A percentile compares a stretch with the other conserved stretches of the same genome.
Conservation (phyloP, 1,284 basidiomycete species). For the Microbotryum violaceum region DNA sequence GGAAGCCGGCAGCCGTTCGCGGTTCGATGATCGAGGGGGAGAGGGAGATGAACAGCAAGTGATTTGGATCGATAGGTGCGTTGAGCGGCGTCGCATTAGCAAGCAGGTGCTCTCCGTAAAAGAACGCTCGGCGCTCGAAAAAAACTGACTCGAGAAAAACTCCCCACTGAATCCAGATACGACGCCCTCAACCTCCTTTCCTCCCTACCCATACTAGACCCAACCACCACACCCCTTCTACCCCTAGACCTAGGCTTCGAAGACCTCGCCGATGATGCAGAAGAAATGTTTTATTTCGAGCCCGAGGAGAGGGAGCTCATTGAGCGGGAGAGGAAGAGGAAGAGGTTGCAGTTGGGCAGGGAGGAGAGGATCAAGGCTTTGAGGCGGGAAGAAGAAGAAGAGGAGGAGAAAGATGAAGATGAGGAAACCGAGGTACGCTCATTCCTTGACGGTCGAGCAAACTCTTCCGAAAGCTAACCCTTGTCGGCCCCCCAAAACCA, state of each 20-base stretch:
- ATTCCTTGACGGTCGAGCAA: background rate
- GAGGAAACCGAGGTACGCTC: constrained; percentile 3
- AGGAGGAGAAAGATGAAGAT: background rate
- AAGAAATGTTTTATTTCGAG: constrained; percentile 28
- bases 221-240: background rate
- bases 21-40: background rate
- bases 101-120: too few relatives aligned
- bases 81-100: background rate
- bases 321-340: constrained; percentile 9
- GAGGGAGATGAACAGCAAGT: background rate
- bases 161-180: constrained; percentile 12
- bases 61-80: constrained; percentile 22
- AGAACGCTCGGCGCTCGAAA: too few relatives aligned
- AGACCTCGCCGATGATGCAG: constrained; percentile 18
- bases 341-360: constrained; percentile 12
- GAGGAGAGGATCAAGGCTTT: constrained; percentile 14
- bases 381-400: background rate
- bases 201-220: constrained; percentile 1
- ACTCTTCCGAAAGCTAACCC: background rate
- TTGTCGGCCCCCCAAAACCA: background rate
- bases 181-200: constrained; percentile 25
- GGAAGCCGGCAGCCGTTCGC: background rate
- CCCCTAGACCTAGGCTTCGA: constrained; percentile 12
- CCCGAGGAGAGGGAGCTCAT: constrained; percentile 5
- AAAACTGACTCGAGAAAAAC: background rate